Evolutionary conservation across 164 flowering plant species (phyloP).

Genomic region (Liquidambar formosana): DNA sequence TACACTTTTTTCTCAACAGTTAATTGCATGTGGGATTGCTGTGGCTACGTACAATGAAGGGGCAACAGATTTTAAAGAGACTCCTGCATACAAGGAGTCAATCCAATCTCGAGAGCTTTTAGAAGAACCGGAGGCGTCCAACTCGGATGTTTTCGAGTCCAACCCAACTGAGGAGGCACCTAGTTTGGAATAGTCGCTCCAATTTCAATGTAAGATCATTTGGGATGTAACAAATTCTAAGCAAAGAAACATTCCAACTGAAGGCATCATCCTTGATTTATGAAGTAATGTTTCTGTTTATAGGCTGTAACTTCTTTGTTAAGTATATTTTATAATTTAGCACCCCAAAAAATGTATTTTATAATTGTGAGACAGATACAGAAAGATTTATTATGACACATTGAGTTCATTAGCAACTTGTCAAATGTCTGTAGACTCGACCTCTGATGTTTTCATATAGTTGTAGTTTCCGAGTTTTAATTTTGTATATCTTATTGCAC

Average conservation of each 20-base stretch:
- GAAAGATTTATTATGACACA: background rate
- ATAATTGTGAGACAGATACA: slow-evolving; percentile 10
- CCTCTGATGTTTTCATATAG: too few species aligned
- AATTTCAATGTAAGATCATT: slow-evolving; percentile 1
- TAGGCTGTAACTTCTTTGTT: background rate
- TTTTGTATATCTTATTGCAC: too few species aligned
- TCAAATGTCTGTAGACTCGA: background rate
- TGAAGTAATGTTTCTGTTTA: slow-evolving; percentile 10
- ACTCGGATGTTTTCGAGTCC: slow-evolving; percentile 80
- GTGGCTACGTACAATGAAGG: slow-evolving; percentile 91
- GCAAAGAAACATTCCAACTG: background rate
- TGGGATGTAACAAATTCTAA: slow-evolving; percentile 7
- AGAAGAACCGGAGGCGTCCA: slow-evolving; percentile 76
- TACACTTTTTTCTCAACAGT: slow-evolving; percentile 41
- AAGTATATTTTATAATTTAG: slow-evolving; percentile 2
- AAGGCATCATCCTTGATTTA: slow-evolving; percentile 6
- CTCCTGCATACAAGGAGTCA: slow-evolving; percentile 85
- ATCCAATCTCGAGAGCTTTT: slow-evolving; percentile 68
- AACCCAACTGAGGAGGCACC: slow-evolving; percentile 96
- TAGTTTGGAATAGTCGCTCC: slow-evolving; percentile 62
- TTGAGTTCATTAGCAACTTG: slow-evolving; percentile 3
- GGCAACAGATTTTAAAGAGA: slow-evolving; percentile 87
- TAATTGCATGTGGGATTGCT: slow-evolving; percentile 79
- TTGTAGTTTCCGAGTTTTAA: too few species aligned
- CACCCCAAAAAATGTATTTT: too few species aligned